Percentiles rank a stretch among this genome's conserved stretches.
Evolutionary conservation across 345 rosid genomes (phyloP).

Genomic region (Salix viminalis): DNA sequence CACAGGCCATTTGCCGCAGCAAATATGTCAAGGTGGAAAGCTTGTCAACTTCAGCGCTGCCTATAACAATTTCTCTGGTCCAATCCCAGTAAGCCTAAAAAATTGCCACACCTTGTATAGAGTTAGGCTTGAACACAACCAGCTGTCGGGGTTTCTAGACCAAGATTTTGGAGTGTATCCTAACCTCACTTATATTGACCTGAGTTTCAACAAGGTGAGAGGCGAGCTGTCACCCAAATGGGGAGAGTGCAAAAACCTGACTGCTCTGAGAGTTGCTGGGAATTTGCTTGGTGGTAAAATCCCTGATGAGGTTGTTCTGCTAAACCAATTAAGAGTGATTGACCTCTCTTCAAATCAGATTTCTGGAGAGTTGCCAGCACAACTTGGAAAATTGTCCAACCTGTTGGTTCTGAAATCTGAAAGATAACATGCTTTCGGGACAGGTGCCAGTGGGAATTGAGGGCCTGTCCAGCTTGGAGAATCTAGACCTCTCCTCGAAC

Average conservation of each 20-base stretch:
- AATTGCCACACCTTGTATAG: slow-evolving; percentile 23
- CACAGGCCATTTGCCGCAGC: slow-evolving; percentile 25
- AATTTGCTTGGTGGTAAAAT: slow-evolving; percentile 21
- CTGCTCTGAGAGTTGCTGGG: slow-evolving; percentile 9
- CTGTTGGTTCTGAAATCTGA: slow-evolving; percentile 13
- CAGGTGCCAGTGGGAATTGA: slow-evolving; percentile 16
- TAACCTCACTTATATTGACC: slow-evolving; percentile 28
- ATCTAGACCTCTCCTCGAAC: slow-evolving; percentile 25
- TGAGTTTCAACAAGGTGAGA: slow-evolving; percentile 26
- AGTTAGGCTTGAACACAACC: slow-evolving; percentile 28
- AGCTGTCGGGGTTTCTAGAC: slow-evolving; percentile 21
- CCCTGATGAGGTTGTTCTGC: slow-evolving; percentile 17
- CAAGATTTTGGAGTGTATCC: slow-evolving; percentile 30
- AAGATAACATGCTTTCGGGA: slow-evolving; percentile 23
- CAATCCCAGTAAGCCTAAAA: slow-evolving; percentile 26
- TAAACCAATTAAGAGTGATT: slow-evolving; percentile 15
- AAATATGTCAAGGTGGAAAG: slow-evolving; percentile 22
- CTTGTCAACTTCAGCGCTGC: slow-evolving; percentile 23
- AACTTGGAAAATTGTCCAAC: slow-evolving; percentile 18
- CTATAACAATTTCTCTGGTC: slow-evolving; percentile 27
- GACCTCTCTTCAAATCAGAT: slow-evolving; percentile 26
- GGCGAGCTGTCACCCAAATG: slow-evolving; percentile 32
- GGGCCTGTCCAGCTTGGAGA: slow-evolving; percentile 2
- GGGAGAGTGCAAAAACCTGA: slow-evolving; percentile 25
- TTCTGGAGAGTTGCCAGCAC: slow-evolving; percentile 19